These are phyloP conservation scores for Cladosporium austrohemisphaericum DNA, from an alignment of 2,329 filamentous ascomycete genomes.

Conservation along the genomic window DNA sequence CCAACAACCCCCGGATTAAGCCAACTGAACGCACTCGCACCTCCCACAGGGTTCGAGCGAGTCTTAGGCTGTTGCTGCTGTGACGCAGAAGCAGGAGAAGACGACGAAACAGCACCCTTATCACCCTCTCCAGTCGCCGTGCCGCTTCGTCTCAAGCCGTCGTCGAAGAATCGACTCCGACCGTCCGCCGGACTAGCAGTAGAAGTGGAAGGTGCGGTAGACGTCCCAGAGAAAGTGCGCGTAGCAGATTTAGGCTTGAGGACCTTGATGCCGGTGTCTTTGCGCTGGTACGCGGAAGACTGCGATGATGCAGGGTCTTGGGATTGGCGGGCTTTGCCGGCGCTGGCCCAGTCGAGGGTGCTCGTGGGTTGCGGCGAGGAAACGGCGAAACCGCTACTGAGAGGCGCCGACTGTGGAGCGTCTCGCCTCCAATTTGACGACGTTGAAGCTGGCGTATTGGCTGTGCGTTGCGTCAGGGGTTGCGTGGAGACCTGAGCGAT, in stretches of 20 bases:
- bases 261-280: constrained; percentile 79
- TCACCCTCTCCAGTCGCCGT: constrained; percentile 14
- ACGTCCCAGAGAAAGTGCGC: constrained; percentile 41
- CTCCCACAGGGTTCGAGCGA: constrained; percentile 75
- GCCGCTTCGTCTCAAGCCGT: constrained; percentile 37
- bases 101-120: constrained; percentile 7
- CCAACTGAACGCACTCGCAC: constrained; percentile 93
- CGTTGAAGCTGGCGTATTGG: constrained; percentile 42
- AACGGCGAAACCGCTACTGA: background rate
- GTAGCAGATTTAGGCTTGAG: constrained; percentile 69
- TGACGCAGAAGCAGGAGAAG: constrained; percentile 8
- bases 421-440: constrained; percentile 48
- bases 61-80: constrained; percentile 25
- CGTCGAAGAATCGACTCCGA: constrained; percentile 43
- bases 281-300: constrained; percentile 66
- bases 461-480: background rate
- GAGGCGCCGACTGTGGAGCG: constrained; percentile 17
- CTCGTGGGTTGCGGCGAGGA: background rate
- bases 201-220: constrained; percentile 29
- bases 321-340: constrained; percentile 14
- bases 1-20: constrained; percentile 53
- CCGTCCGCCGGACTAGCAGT: constrained; percentile 21
- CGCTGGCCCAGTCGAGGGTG: constrained; percentile 14
- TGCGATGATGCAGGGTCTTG: constrained; percentile 26
- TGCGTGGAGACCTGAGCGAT: constrained; percentile 2